A percentile compares a stretch with the other conserved stretches of the same genome.
These are phyloP conservation scores for Globisporangium lucens DNA, from an alignment of 352 stramenopile genomes.

Conservation along the genomic window DNA sequence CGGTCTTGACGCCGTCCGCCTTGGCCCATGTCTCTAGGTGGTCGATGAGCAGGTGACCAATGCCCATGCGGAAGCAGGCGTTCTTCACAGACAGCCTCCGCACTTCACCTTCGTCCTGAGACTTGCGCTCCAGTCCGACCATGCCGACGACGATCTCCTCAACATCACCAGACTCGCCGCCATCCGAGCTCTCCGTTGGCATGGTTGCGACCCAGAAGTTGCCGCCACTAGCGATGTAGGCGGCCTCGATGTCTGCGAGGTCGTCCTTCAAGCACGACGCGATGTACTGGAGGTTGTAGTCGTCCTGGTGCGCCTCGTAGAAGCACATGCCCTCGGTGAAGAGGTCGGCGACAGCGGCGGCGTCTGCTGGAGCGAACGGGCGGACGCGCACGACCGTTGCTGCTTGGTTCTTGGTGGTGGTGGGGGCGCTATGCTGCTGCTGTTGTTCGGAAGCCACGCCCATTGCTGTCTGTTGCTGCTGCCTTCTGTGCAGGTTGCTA, in stretches of 20 bases:
- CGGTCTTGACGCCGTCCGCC: neutral
- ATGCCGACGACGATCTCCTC: constrained; percentile 16
- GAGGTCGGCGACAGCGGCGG: constrained; percentile 14
- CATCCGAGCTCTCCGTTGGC: neutral
- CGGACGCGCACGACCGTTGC: constrained; percentile 9
- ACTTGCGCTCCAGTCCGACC: constrained; percentile 10
- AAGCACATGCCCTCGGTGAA: constrained; percentile 31
- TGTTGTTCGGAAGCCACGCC: neutral
- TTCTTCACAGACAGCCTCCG: constrained; percentile 11
- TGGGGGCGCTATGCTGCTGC: neutral
- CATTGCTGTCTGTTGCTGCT: neutral
- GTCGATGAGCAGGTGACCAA: constrained; percentile 14
- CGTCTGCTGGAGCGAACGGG: constrained; percentile 8
- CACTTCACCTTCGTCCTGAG: constrained; percentile 8
- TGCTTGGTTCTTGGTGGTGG: neutral
- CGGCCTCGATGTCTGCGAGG: constrained; percentile 27
- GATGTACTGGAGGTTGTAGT: constrained; percentile 26
- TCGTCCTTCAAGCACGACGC: constrained; percentile 26
- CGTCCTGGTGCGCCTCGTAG: constrained; percentile 28
- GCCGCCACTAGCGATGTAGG: constrained; percentile 23
- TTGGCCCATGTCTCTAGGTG: constrained; percentile 17
- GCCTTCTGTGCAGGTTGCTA: neutral
- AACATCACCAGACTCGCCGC: neutral
- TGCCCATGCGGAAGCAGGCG: constrained; percentile 1
- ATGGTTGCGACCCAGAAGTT: constrained; percentile 36